Conservation (phyloP, 2,329 filamentous ascomycete species). For the Aschersonia sp. region DNA sequence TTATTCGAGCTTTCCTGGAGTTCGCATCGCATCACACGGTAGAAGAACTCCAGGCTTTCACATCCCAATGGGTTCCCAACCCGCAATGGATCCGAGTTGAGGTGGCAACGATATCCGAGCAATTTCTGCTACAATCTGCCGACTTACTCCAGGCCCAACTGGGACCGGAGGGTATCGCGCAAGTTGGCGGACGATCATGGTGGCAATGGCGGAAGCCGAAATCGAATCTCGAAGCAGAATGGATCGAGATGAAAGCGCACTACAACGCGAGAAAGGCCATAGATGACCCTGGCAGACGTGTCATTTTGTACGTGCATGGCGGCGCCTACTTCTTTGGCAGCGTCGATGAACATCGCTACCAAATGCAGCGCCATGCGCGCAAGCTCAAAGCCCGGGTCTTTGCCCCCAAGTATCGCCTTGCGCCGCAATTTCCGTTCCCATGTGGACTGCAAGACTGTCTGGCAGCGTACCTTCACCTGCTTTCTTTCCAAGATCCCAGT, state of each 20-base stretch:
- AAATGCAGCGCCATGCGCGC: constrained; percentile 88
- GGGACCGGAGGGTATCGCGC: constrained; percentile 58
- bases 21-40: constrained; percentile 83
- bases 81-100: constrained; percentile 80
- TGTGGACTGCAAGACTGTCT: constrained; percentile 85
- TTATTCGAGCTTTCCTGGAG: constrained; percentile 73
- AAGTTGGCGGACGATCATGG: constrained; percentile 72
- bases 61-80: constrained; percentile 77
- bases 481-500: constrained; percentile 60
- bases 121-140: constrained; percentile 53
- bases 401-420: constrained; percentile 72
- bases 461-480: constrained; percentile 72
- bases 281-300: constrained; percentile 47
- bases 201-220: constrained; percentile 73
- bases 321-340: constrained; percentile 94
- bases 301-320: constrained; percentile 91
- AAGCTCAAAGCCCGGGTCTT: constrained; percentile 86
- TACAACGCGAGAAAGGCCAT: constrained; percentile 49
- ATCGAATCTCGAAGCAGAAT: constrained; percentile 63
- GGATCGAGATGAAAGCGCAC: constrained; percentile 90
- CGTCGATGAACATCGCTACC: constrained; percentile 93
- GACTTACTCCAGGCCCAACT: constrained; percentile 56
- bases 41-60: constrained; percentile 87
- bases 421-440: constrained; percentile 91
- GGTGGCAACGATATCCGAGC: constrained; percentile 47